Conservation (phyloP, 176 grass and related monocot species). For the Carex scoparia region DNA sequence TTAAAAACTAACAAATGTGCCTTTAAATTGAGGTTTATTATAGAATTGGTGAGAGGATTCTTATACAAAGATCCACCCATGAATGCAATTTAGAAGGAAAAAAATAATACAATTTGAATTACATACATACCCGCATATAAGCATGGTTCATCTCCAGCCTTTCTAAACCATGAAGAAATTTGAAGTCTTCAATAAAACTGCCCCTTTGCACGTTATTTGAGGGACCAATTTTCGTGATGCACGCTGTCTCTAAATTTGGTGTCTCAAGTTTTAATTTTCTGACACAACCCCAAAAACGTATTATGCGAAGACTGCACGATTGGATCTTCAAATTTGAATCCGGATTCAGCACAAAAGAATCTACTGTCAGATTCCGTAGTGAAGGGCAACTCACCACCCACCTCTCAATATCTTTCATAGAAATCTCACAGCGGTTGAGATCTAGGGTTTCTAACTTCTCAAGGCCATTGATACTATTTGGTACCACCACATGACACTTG, state of each 20-base stretch:
- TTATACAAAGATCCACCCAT: no score
- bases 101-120: background rate
- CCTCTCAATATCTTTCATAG: background rate
- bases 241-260: background rate
- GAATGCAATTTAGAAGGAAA: background rate
- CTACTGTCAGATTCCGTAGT: background rate
- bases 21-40: background rate
- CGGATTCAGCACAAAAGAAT: background rate
- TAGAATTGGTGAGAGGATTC: background rate
- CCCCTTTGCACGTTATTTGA: background rate
- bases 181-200: slow-evolving; percentile 7
- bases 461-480: background rate
- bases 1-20: background rate
- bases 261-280: background rate
- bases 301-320: background rate
- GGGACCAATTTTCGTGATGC: background rate
- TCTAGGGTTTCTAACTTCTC: background rate
- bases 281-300: background rate
- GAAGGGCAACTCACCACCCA: background rate
- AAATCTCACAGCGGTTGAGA: background rate
- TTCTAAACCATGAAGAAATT: background rate
- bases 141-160: slow-evolving; percentile 13
- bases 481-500: background rate
- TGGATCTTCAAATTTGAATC: background rate
- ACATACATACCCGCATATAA: background rate